A percentile compares a stretch with the other conserved stretches of the same genome.
These are phyloP conservation scores for Flaveria linearis DNA, from an alignment of 129 eudicot genomes.

Conservation along the genomic window DNA sequence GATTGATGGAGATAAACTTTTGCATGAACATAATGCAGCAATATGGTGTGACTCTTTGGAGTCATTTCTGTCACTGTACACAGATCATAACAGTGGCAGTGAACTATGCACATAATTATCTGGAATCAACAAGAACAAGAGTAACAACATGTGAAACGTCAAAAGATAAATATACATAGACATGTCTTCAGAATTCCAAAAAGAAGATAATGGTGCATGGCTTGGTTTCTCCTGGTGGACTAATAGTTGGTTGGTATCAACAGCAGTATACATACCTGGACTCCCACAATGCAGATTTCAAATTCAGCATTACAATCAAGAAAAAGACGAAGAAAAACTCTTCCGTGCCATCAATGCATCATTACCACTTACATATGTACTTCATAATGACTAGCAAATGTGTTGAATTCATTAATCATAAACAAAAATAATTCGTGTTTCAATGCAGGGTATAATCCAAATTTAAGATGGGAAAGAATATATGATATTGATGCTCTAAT, in stretches of 20 bases:
- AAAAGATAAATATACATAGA: constrained; percentile 27
- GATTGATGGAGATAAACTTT: constrained; percentile 13
- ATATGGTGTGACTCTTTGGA: too few relatives aligned
- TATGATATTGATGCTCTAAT: constrained; percentile 42
- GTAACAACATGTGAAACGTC: not conserved
- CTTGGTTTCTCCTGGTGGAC: constrained; percentile 45
- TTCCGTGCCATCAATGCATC: constrained; percentile 19
- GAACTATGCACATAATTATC: constrained; percentile 9
- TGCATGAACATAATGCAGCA: too few relatives aligned
- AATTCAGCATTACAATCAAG: constrained; percentile 38
- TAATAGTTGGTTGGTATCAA: constrained; percentile 25
- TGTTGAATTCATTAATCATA: not conserved
- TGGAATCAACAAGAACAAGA: constrained; percentile 46
- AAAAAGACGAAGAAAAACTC: constrained; percentile 46
- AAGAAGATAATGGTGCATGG: constrained; percentile 46
- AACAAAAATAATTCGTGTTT: not conserved
- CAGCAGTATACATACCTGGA: constrained; percentile 39
- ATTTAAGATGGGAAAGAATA: constrained; percentile 31
- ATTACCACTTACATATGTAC: constrained; percentile 34
- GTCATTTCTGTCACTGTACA: too few relatives aligned
- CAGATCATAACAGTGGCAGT: constrained; percentile 20
- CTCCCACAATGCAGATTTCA: constrained; percentile 6
- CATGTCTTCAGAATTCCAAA: constrained; percentile 29
- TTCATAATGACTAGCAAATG: constrained; percentile 4
- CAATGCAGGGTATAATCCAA: constrained; percentile 52